Evolutionary conservation across 2,329 filamentous ascomycete genomes (phyloP), one percentile per base, ranked within the genome.

Genomic region (Chrysoporthe puriensis): DNA sequence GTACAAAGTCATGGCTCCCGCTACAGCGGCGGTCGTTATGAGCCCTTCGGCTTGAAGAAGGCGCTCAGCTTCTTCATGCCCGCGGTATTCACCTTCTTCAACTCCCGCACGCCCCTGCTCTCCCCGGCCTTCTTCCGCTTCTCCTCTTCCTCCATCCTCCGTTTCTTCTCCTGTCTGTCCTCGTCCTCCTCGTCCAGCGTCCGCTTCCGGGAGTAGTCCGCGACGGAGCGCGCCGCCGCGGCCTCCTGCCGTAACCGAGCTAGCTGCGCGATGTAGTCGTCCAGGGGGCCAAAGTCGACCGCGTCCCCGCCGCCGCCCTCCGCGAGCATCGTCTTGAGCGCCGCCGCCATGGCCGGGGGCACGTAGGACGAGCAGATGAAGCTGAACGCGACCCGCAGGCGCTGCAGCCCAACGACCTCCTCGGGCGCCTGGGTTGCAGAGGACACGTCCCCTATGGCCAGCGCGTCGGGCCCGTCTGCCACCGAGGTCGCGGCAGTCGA

Each of bases 51-150:
- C 70, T 86, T 87, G 78, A 99, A 99, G 80, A 99, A 99, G 70
- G 90, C 87, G 76, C 92, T 97, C 86, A 99, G 87, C 83, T 98
- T 99, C 85, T 92, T 96, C 96, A 99, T 99, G 1, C 96, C 96
- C 32, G 81, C 88, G 0, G 91, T 94, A 79, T 98, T 92, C 60
- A 94, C 95, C 81, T 98, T 99, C 77, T 91, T 91, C 74, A 99
- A 77, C 60, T 94, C 86, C 76, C 89, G 90, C 1, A 97, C 88
- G 0, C 88, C 94, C 40, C 89, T 85, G 70, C 91, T 96, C 79
- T 92, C 87, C 34, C 82, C 83, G 2, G 86, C 88, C 80, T 96
- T 94, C 79, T 90, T 94, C 77, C 88, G 90, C 81, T 90, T 91
- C 68, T 97, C 94, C 68, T 97, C 94, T 70, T 97, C 95, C 62